Evolutionary conservation across 2,329 filamentous ascomycete species (phyloP), one percentile per base, ranked within the genome.

Genomic region (Uncinocarpus reesii): DNA sequence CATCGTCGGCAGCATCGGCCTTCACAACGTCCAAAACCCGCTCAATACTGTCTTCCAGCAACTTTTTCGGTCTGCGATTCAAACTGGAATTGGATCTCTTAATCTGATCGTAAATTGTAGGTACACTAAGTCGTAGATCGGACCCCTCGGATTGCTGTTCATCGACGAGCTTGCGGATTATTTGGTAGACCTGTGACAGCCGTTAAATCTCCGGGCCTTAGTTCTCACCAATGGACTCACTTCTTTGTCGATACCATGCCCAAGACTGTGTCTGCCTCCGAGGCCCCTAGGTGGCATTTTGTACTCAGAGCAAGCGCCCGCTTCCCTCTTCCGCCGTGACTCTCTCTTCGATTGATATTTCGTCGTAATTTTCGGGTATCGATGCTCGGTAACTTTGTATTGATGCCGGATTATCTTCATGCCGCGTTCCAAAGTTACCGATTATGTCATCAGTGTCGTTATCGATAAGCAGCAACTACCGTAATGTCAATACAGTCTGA

Each of bases 51-150:
- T 92, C 85, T 63, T 95, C 86, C 1, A 96, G 69, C 0, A 83
- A 73, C 52, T 81, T 82, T 65, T 92, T 94, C 32, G 86, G 87
- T 56, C 84, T 80, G 18, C 92, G 75, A 53, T 85, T 86, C 18
- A 96, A 68, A 46, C 84, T 88, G 0, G 88, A 94, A 63, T 95
- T 95, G 11, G 88, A 95, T 43, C 73, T 71, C 57, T 88, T 86
- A 53, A 96, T 87, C 50, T 78, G 79, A 32, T 88, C 82, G 62
- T 92, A 95, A 1, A 93, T 76, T 1, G 71, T 66, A 2, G 74
- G 66, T 2, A 83, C 71, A 1, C 78, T 80, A 5, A 84, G 68
- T 46, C 70, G 73, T 6, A 72, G 67, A 15, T 62, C 60, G 15
- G 63, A 64, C 48, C 71, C 71, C 41, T 73, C 73, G n/a, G 67